These are phyloP conservation scores for Metarhizium rileyi DNA, from an alignment of 2,329 filamentous ascomycete species.

Conservation along the genomic window DNA sequence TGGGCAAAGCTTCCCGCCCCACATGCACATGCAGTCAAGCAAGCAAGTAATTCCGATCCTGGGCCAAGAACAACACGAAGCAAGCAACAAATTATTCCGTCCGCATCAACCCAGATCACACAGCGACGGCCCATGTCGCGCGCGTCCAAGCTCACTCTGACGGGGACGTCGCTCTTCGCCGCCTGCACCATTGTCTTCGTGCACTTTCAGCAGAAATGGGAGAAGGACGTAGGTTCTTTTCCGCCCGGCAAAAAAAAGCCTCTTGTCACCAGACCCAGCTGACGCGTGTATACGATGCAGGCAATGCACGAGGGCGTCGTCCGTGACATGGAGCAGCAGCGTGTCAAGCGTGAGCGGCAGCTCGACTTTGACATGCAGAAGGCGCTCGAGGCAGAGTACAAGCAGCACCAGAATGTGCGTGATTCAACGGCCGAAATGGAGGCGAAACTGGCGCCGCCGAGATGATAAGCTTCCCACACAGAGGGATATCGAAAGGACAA, in stretches of 20 bases:
- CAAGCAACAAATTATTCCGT: too few species aligned
- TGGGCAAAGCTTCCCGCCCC: too few species aligned
- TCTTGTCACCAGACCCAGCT: too few species aligned
- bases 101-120: too few species aligned
- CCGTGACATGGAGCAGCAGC: slow-evolving; percentile 89
- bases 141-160: slow-evolving; percentile 77
- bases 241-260: too few species aligned
- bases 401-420: slow-evolving; percentile 73
- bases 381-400: slow-evolving; percentile 78
- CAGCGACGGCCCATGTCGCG: slow-evolving; percentile 59
- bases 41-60: too few species aligned
- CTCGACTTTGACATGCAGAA: slow-evolving; percentile 91
- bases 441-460: slow-evolving; percentile 8
- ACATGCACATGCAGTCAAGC: too few species aligned
- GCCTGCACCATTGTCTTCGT: slow-evolving; percentile 72
- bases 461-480: slow-evolving; percentile 9
- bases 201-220: slow-evolving; percentile 77
- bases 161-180: slow-evolving; percentile 67
- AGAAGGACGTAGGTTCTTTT: slow-evolving; percentile 59
- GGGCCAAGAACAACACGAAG: too few species aligned
- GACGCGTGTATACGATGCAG: slow-evolving; percentile 31
- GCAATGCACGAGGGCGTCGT: slow-evolving; percentile 94
- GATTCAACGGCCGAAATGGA: slow-evolving; percentile 20
- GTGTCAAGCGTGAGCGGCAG: slow-evolving; percentile 80
- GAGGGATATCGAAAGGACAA: not conserved